Evolutionary conservation across 148 eudicot species (phyloP).

Genomic region (Nyssa sinensis): DNA sequence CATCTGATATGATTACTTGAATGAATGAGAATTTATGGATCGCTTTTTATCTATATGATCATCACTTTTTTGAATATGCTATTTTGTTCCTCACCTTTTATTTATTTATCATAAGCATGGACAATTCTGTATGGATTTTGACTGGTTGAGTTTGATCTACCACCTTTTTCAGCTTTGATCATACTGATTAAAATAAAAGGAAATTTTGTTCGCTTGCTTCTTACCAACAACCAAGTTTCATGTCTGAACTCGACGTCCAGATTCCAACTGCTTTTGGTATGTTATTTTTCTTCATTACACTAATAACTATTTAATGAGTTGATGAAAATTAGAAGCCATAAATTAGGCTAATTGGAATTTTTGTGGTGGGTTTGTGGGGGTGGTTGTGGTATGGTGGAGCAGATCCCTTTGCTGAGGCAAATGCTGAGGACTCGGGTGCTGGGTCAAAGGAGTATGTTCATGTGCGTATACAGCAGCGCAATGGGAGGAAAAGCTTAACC

Average conservation of each 20-base stretch:
- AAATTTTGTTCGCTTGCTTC: not conserved
- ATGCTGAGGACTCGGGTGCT: conserved; percentile 18
- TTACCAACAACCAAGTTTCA: conserved; percentile 13
- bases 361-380: conserved; percentile 1
- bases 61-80: no score
- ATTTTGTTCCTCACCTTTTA: no score
- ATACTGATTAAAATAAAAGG: not conserved
- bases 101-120: no score
- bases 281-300: not conserved
- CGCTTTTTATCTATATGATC: no score
- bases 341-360: not conserved
- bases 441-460: conserved; percentile 18
- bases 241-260: conserved; percentile 17
- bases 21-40: no score
- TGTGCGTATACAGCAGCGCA: conserved; percentile 22
- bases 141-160: conserved; percentile 5
- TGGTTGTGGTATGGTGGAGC: conserved; percentile 4
- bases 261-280: conserved; percentile 17
- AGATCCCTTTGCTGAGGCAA: conserved; percentile 21
- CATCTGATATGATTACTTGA: no score
- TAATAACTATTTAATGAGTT: not conserved
- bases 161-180: conserved; percentile 8
- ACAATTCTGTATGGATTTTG: not conserved
- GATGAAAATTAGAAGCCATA: conserved; percentile 3
- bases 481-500: conserved; percentile 20